These are phyloP conservation scores for Tilletia horrida DNA, from an alignment of 1,284 basidiomycete genomes.

Conservation along the genomic window DNA sequence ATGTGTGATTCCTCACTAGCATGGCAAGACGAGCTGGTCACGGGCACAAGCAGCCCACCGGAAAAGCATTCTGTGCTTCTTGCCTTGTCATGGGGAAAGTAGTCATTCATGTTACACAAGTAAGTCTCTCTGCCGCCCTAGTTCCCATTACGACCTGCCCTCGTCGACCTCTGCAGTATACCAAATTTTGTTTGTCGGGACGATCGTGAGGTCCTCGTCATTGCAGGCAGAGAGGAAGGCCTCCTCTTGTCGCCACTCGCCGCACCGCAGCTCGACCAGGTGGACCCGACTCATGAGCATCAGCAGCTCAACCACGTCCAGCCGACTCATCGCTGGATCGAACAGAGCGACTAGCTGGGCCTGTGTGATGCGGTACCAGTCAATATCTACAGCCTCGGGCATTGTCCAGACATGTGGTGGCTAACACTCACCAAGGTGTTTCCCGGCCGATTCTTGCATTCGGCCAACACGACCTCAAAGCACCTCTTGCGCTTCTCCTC, in stretches of 20 bases:
- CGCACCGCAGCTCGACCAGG: not conserved
- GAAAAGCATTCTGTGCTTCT: too few species aligned
- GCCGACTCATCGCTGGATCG: not conserved
- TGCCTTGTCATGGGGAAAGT: too few species aligned
- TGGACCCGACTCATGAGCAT: not conserved
- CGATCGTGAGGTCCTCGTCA: not conserved
- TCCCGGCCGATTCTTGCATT: slow-evolving; percentile 13
- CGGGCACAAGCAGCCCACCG: too few species aligned
- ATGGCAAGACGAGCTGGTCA: too few species aligned
- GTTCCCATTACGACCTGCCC: too few species aligned
- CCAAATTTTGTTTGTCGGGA: not conserved
- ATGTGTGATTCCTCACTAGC: too few species aligned
- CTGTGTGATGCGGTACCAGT: not conserved
- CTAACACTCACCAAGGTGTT: not conserved
- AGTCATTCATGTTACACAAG: too few species aligned
- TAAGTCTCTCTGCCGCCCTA: too few species aligned
- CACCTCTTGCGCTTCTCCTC: not conserved
- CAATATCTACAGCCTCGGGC: not conserved
- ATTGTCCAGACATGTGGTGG: not conserved
- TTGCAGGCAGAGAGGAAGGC: not conserved
- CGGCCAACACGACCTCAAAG: not conserved
- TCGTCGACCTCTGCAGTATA: not conserved
- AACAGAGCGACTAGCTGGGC: not conserved
- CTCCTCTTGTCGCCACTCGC: not conserved
- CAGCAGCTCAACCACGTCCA: not conserved